A percentile compares a stretch with the other conserved stretches of the same genome.
Conservation (phyloP, 2,329 filamentous ascomycete genomes). For the Colletotrichum magnum region DNA sequence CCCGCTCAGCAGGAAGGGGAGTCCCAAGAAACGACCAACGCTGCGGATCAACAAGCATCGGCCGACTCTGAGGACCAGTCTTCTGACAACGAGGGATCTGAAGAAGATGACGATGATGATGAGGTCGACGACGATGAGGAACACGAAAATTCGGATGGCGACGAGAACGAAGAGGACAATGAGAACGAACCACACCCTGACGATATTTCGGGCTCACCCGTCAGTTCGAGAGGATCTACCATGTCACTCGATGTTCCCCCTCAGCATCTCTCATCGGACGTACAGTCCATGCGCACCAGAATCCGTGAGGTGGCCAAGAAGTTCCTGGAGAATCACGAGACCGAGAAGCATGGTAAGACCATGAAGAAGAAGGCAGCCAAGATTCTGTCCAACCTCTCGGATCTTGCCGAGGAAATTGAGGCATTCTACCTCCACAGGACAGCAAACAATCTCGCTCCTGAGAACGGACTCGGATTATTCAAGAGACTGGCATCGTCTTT, state of each 20-base stretch:
- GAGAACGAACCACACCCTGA: conserved; percentile 59
- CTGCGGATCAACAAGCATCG: conserved; percentile 25
- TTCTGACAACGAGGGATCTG: conserved; percentile 63
- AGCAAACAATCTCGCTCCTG: conserved; percentile 58
- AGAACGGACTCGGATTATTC: conserved; percentile 78
- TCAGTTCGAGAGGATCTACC: conserved; percentile 76
- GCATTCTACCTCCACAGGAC: conserved; percentile 75
- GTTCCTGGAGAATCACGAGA: conserved; percentile 88
- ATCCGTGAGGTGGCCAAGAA: conserved; percentile 84
- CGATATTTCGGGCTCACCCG: conserved; percentile 76
- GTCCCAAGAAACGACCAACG: conserved; percentile 15
- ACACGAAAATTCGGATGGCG: conserved; percentile 66
- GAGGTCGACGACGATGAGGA: conserved; percentile 65
- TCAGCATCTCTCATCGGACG: conserved; percentile 62
- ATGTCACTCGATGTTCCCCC: conserved; percentile 73
- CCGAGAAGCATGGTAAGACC: conserved; percentile 76
- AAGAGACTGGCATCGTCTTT: conserved; percentile 85
- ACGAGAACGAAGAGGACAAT: conserved; percentile 66
- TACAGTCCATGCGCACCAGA: conserved; percentile 75
- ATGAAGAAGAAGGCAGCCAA: conserved; percentile 85
- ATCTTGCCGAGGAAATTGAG: conserved; percentile 80
- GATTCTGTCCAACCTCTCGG: conserved; percentile 81
- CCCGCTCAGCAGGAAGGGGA: conserved; percentile 50
- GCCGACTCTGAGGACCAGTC: conserved; percentile 48
- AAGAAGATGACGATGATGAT: conserved; percentile 62